These are phyloP conservation scores for Phytophthora agathidicida DNA, from an alignment of 352 stramenopile species.

Conservation along the genomic window DNA sequence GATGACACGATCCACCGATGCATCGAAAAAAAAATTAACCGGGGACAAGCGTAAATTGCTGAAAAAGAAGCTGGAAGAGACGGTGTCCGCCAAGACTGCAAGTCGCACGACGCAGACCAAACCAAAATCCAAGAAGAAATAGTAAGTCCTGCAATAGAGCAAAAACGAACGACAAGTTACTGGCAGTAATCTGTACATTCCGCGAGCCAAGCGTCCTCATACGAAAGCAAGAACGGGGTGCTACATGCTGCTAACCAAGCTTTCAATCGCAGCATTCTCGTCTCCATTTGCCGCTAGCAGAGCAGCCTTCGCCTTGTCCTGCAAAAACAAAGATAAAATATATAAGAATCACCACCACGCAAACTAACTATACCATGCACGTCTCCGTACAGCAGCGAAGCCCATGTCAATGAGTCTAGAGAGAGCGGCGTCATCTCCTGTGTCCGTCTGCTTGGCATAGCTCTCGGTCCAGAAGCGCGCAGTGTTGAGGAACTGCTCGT, in stretches of 20 bases:
- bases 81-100: conserved; percentile 57
- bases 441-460: conserved; percentile 88
- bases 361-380: not conserved
- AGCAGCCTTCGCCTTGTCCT: conserved; percentile 77
- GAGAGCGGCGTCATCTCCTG: conserved; percentile 62
- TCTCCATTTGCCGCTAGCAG: conserved; percentile 75
- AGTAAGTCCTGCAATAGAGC: conserved; percentile 2
- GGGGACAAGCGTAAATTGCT: conserved; percentile 68
- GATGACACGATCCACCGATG: conserved; percentile 14
- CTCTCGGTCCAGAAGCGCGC: conserved; percentile 97
- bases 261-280: conserved; percentile 90
- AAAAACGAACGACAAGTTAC: conserved; percentile 5
- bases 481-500: conserved; percentile 92
- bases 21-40: conserved; percentile 44
- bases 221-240: not conserved
- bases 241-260: conserved; percentile 76
- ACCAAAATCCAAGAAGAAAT: conserved; percentile 60
- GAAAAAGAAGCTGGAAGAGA: conserved; percentile 75
- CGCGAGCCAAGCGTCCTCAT: conserved; percentile 6
- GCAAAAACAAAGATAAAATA: not conserved
- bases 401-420: conserved; percentile 87
- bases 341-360: not conserved
- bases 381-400: conserved; percentile 71
- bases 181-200: conserved; percentile 36
- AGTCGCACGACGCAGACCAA: conserved; percentile 54